Evolutionary conservation across 2,329 filamentous ascomycete genomes (phyloP).

Genomic region (Cercospora janseana): DNA sequence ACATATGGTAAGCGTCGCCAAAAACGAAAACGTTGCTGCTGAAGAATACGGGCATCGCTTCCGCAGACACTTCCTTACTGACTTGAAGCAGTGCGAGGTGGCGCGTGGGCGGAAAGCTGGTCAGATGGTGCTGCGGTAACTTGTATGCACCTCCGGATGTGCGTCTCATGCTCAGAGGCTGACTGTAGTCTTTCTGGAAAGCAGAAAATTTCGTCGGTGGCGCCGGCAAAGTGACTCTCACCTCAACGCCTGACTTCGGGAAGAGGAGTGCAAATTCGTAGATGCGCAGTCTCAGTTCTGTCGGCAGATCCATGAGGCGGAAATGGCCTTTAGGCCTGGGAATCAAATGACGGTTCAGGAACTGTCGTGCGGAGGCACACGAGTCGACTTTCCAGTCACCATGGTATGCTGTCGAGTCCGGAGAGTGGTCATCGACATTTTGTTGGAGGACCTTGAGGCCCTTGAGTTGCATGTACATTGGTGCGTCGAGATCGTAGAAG

Average conservation of each 20-base stretch:
- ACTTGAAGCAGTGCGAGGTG: conserved; percentile 20
- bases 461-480: neutral
- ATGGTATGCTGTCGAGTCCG: neutral
- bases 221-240: neutral
- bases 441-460: neutral
- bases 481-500: neutral
- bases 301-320: conserved; percentile 18
- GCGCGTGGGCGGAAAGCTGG: neutral
- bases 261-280: conserved; percentile 12
- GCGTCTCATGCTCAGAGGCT: no score
- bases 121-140: neutral
- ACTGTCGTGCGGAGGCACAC: neutral
- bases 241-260: conserved; percentile 11
- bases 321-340: neutral
- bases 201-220: neutral
- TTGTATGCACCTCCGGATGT: neutral
- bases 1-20: neutral
- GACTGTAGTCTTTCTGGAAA: conserved; percentile 5
- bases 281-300: conserved; percentile 15
- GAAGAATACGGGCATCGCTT: conserved; percentile 24
- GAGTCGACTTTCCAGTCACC: neutral
- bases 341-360: neutral
- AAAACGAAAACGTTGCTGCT: conserved; percentile 14
- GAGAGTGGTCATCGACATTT: neutral
- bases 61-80: conserved; percentile 18